Conservation (phyloP, 345 rosid species). For the Kernera saxatilis region DNA sequence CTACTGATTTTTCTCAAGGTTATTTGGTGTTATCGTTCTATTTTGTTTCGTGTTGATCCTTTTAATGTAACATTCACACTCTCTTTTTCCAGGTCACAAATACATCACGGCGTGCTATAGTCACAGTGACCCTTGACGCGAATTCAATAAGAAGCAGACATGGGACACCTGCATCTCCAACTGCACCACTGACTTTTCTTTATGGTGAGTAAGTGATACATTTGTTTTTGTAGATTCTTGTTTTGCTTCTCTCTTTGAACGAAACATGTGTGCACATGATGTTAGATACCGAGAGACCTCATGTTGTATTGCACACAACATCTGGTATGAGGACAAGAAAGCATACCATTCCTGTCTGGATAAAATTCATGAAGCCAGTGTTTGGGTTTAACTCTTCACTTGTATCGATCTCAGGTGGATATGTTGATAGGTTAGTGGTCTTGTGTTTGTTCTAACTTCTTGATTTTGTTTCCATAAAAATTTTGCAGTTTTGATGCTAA, state of each 20-base stretch:
- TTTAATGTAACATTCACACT: not conserved
- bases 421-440: slow-evolving; percentile 60
- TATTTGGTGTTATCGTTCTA: not conserved
- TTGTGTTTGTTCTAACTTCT: not conserved
- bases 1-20: not conserved
- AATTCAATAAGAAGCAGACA: slow-evolving; percentile 57
- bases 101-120: slow-evolving; percentile 46
- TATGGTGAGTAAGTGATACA: slow-evolving; percentile 44
- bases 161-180: slow-evolving; percentile 68
- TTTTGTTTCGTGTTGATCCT: not conserved
- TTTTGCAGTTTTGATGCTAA: not conserved
- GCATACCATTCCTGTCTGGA: slow-evolving; percentile 47
- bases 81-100: slow-evolving; percentile 53
- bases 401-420: slow-evolving; percentile 71
- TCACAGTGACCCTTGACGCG: slow-evolving; percentile 50
- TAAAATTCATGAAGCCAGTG: slow-evolving; percentile 77
- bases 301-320: slow-evolving; percentile 66
- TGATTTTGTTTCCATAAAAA: not conserved
- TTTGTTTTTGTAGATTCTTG: not conserved
- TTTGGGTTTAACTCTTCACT: slow-evolving; percentile 78
- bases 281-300: slow-evolving; percentile 78
- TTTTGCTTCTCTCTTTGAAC: not conserved
- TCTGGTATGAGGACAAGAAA: slow-evolving; percentile 60
- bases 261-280: not conserved
- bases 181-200: slow-evolving; percentile 74